Conservation (phyloP, 495 filamentous ascomycete species). For the Trichocladium uniseriatum region DNA sequence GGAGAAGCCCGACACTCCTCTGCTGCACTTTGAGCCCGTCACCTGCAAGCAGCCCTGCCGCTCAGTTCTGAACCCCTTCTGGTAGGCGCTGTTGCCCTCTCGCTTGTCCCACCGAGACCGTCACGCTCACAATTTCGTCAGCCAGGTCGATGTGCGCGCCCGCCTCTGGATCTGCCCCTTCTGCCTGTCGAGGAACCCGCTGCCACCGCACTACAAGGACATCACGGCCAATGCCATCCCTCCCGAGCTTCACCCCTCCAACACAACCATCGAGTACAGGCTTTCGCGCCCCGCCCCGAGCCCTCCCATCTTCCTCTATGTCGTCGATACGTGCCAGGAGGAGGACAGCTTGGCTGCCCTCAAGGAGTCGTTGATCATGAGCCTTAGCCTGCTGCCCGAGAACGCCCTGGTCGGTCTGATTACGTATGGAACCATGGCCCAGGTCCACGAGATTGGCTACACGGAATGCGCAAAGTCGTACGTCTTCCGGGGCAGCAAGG, state of each 20-base stretch:
- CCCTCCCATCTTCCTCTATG: constrained; percentile 93
- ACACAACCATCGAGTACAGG: constrained; percentile 96
- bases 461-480: constrained; percentile 99
- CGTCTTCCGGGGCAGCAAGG: constrained; percentile 96
- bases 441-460: constrained; percentile 98
- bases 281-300: constrained; percentile 86
- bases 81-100: constrained; percentile 44
- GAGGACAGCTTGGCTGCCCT: constrained; percentile 92
- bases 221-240: constrained; percentile 93
- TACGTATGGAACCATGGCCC: constrained; percentile 96
- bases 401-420: constrained; percentile 92
- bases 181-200: constrained; percentile 87
- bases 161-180: constrained; percentile 98
- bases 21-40: constrained; percentile 93
- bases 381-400: constrained; percentile 85
- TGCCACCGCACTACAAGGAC: constrained; percentile 98
- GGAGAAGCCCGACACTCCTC: constrained; percentile 80
- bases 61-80: constrained; percentile 94
- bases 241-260: constrained; percentile 84
- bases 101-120: not conserved
- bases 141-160: constrained; percentile 90
- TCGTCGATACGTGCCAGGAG: constrained; percentile 98
- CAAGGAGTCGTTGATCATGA: constrained; percentile 96
- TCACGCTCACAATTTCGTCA: constrained; percentile 33
- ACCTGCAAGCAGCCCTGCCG: constrained; percentile 95